Base-by-base conservation (phyloP, 345 rosid species). In the Linum trigynum region DNA sequence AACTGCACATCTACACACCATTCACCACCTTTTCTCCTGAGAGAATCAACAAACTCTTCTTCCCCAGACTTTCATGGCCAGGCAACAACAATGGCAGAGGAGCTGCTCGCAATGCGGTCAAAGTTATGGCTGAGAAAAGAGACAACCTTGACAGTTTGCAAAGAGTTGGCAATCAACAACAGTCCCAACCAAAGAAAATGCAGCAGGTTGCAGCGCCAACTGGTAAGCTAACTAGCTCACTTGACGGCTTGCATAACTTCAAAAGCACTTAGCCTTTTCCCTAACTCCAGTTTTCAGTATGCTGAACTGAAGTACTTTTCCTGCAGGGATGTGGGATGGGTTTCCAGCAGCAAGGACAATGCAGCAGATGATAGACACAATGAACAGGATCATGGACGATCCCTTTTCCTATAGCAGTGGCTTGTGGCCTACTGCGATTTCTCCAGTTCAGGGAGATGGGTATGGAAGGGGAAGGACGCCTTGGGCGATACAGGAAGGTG, bases 401-500 rank as follows among this genome's bases (percentile, higher is more conserved):
- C 74, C 71, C 16, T 40, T 48, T 0, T 53, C 45, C 10, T 51
- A 62, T 32, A 38, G 14, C 4, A 35, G 38, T 14, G 7, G 55
- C 39, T 45, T 45, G 51, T 65, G 45, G 67, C 56, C 68, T 67
- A 16, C 23, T 7, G 9, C 55, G n/a, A 23, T 23, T 8, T 59
- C 62, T 7, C 63, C 39, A 53, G 57, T 43, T 38, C 38, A 5
- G 38, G 66, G 68, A 51, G 55, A 64, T 17, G 67, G 71, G n/a
- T 67, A 59, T 61, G 16, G 61, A 36, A 42, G 51, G 32, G 62
- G 73, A 53, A 69, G 76, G 57, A 65, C 65, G 7, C 76, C 79
- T 3, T 72, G 79, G 74, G 79, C 76, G 8, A 76, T 76, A 23
- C 64, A 55, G 64, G 72, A 77, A 61, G 11, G 62, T 17, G 67